A percentile compares a stretch with the other conserved stretches of the same genome.
Conservation (phyloP, 2,329 filamentous ascomycete species). For the Dothideomycetes sp. region DNA sequence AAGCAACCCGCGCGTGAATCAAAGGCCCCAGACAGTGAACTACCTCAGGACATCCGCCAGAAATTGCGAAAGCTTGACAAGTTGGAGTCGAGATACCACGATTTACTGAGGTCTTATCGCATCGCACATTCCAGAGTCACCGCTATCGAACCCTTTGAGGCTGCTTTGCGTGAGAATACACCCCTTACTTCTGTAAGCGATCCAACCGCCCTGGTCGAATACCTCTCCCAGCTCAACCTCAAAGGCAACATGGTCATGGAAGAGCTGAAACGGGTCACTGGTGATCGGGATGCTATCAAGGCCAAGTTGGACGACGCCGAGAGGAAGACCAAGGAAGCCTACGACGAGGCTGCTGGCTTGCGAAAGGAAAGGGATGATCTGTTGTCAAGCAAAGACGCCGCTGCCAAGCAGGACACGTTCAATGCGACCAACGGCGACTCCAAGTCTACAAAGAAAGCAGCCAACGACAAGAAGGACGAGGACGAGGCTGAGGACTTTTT, state of each 20-base stretch:
- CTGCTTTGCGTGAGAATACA: constrained; percentile 80
- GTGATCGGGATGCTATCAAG: constrained; percentile 65
- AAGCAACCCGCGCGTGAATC: constrained; percentile 19
- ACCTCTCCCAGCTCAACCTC: constrained; percentile 73
- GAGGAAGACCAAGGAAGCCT: constrained; percentile 48
- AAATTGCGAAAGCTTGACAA: constrained; percentile 83
- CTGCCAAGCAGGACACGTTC: neutral
- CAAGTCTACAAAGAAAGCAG: constrained; percentile 3
- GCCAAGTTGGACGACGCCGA: constrained; percentile 63
- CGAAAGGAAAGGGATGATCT: constrained; percentile 25
- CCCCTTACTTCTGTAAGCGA: constrained; percentile 82
- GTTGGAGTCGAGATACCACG: constrained; percentile 76
- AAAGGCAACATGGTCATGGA: constrained; percentile 91
- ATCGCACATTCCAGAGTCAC: constrained; percentile 79
- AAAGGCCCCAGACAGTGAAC: constrained; percentile 36
- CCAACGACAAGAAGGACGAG: constrained; percentile 3
- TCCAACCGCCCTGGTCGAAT: constrained; percentile 74
- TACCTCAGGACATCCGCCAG: constrained; percentile 62
- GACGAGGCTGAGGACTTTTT: constrained; percentile 57
- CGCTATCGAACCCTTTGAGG: constrained; percentile 87
- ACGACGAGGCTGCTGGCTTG: constrained; percentile 52
- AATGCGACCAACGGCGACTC: constrained; percentile 1
- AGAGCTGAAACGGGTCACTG: constrained; percentile 76
- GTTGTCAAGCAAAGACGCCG: neutral
- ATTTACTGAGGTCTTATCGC: constrained; percentile 82